Evolutionary conservation across 2,329 filamentous ascomycete species (phyloP), one percentile per base, ranked within the genome.

Genomic region (Ophiostoma ulmi): DNA sequence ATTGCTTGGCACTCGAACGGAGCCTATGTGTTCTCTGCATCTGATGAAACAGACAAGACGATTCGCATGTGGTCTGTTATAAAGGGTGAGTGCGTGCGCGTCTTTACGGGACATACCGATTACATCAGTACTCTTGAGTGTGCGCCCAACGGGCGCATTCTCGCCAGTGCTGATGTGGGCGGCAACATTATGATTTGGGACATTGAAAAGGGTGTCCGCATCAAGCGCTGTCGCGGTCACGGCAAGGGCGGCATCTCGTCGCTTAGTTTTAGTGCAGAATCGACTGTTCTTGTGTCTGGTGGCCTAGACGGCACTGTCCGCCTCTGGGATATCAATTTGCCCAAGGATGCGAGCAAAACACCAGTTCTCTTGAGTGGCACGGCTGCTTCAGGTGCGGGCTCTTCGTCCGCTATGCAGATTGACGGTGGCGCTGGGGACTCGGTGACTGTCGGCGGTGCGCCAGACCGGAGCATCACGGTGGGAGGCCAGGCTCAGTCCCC

Each of bases 1-100:
- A 85, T 97, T n/a, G 85, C 91, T 17, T 99, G 95, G 89, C 95
- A 99, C 76, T 93, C 94, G 0, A 99, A 99, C 78, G 93, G 92
- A 22, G 88, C 91, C 6, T 99, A 98, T 76, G 83, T 97, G 64
- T 97, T 99, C 80, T 97, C 95, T 0, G 93, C 91, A 3, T 96
- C 93, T 14, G 91, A 91, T 74, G 94, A 89, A 77, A 87, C 84
- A 7, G 88, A 99, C 80, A 94, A 94, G 79, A 95, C 93, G 0
- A 92, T 98, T 44, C 90, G 95, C 39, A 98, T 99, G 94, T 99
- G 95, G 95, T 90, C 93, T 11, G 87, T 97, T n/a, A 86, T 88
- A 13, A 94, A 91, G 10, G 95, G 95, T 38, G 89, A 90, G 73
- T 93, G 93, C 48, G 92, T 97, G 5, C 91, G 95, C 36, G 88